A percentile compares a stretch with the other conserved stretches of the same genome.
These are phyloP conservation scores for Hemileia vastatrix DNA, from an alignment of 1,284 basidiomycete species.

Conservation along the genomic window DNA sequence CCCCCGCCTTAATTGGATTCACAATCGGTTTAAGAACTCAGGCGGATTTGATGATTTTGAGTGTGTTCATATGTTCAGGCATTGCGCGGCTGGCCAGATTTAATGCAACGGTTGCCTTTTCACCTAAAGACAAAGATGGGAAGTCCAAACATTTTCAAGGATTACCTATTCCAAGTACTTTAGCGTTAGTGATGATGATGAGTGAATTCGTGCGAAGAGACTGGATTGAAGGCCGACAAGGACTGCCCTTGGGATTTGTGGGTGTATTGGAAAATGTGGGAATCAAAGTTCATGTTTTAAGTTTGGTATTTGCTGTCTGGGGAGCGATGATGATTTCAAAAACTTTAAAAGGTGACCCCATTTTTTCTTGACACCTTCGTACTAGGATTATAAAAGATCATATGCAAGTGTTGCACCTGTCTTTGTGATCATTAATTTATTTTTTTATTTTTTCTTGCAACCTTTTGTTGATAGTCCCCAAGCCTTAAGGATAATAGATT, in stretches of 20 bases:
- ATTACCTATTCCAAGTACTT: slow-evolving; percentile 85
- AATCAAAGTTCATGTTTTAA: slow-evolving; percentile 69
- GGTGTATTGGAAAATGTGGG: slow-evolving; percentile 62
- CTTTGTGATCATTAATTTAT: too few relatives aligned
- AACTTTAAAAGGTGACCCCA: slow-evolving; percentile 53
- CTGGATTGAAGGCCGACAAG: slow-evolving; percentile 64
- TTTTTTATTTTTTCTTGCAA: too few relatives aligned
- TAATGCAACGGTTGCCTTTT: slow-evolving; percentile 91
- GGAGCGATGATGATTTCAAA: slow-evolving; percentile 93
- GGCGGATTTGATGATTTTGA: slow-evolving; percentile 75
- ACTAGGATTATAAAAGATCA: too few relatives aligned
- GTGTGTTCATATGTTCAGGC: slow-evolving; percentile 88
- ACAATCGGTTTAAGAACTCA: slow-evolving; percentile 78
- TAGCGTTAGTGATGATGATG: slow-evolving; percentile 69
- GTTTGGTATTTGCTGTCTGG: slow-evolving; percentile 66
- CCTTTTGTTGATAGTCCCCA: too few relatives aligned
- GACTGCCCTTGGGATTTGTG: slow-evolving; percentile 61
- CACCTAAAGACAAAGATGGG: slow-evolving; percentile 77
- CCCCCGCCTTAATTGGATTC: slow-evolving; percentile 85
- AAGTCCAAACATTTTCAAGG: slow-evolving; percentile 96
- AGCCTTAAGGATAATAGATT: too few relatives aligned
- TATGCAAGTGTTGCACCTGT: too few relatives aligned
- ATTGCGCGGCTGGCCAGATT: slow-evolving; percentile 92
- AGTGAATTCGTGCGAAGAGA: slow-evolving; percentile 73
- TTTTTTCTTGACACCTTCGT: not conserved